Conservation (phyloP, 163 green algal genomes). For the Trebouxia gelatinosa region DNA sequence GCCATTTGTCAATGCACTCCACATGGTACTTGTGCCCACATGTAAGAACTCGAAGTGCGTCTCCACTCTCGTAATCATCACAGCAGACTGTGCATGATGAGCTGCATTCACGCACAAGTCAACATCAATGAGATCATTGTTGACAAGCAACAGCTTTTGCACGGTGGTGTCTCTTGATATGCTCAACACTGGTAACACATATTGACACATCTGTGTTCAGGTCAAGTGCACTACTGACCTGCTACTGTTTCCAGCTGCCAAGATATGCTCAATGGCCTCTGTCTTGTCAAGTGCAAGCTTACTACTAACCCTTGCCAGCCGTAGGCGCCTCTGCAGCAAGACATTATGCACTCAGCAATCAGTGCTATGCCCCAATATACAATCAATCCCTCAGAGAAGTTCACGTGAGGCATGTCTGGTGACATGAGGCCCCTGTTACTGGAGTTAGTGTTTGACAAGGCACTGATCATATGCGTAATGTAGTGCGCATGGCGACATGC, state of each 20-base stretch:
- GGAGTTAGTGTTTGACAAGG: too few species aligned
- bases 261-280: background rate
- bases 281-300: slow-evolving; percentile 19
- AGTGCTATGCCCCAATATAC: too few species aligned
- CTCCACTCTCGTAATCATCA: slow-evolving; percentile 58
- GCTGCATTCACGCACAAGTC: background rate
- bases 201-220: background rate
- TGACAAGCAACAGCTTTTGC: background rate
- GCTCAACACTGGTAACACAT: background rate
- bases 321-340: slow-evolving; percentile 6
- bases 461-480: too few species aligned
- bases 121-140: background rate
- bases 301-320: background rate
- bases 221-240: background rate
- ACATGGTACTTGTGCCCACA: slow-evolving; percentile 79
- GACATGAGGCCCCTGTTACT: background rate
- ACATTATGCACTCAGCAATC: too few species aligned
- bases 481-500: too few species aligned
- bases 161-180: background rate
- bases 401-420: background rate
- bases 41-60: slow-evolving; percentile 31
- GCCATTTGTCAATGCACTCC: slow-evolving; percentile 78
- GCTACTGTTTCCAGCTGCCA: slow-evolving; percentile 15
- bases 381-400: too few species aligned
- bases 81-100: slow-evolving; percentile 67